phyloP scores from a whole-genome alignment of 306 rosid species.

The Rosa persica region DNA sequence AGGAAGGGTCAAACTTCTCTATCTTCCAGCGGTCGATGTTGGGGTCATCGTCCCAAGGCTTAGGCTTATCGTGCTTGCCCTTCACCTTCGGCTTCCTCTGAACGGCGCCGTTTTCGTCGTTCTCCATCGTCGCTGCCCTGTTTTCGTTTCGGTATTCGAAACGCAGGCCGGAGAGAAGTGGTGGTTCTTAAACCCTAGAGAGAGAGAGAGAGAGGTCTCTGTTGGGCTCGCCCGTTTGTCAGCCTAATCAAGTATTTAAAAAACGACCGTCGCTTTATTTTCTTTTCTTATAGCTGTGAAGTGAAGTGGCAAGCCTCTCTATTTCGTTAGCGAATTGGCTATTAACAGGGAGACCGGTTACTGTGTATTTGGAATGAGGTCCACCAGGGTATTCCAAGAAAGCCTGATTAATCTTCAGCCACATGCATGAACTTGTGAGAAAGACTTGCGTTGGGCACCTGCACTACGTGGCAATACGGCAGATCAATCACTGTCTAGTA shows the following conservation, averaged over 20 bases:
- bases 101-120: slow-evolving; percentile 12
- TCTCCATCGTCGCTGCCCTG: slow-evolving; percentile 8
- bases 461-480: too few species aligned
- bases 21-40: slow-evolving; percentile 79
- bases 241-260: not conserved
- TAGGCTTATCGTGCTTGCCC: slow-evolving; percentile 92
- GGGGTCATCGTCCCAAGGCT: slow-evolving; percentile 98
- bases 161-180: not conserved
- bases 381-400: too few species aligned
- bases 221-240: slow-evolving; percentile 4
- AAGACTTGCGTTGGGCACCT: too few species aligned
- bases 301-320: too few species aligned
- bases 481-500: too few species aligned
- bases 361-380: too few species aligned
- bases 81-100: slow-evolving; percentile 40
- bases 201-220: not conserved
- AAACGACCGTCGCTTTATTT: not conserved
- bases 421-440: too few species aligned
- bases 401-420: too few species aligned
- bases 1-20: slow-evolving; percentile 77
- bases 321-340: too few species aligned
- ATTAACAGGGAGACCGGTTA: too few species aligned
- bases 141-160: not conserved
- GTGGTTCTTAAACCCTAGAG: not conserved
- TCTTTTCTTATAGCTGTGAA: too few species aligned